Base-by-base conservation (phyloP, 441 rosid species). In the Populus trichocarpa region DNA sequence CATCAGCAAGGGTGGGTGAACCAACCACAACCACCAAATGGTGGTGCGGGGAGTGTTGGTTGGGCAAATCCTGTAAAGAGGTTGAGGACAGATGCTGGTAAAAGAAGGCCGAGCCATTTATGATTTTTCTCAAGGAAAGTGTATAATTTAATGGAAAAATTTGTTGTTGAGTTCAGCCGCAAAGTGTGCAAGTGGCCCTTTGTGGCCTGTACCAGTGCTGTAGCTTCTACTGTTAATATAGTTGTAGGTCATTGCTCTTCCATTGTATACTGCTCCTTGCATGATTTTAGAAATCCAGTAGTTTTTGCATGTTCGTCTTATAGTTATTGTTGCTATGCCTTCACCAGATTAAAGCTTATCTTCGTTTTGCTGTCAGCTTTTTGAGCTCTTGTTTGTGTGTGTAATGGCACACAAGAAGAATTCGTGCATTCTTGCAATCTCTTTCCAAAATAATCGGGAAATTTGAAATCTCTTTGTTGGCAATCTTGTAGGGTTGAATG, bases 41-140 rank as follows among this genome's bases (percentile, higher is more conserved):
- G 89, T n/a, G 85, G 88, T 57, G 88, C 87, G 53, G 97, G 91
- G 57, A 84, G 77, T 69, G 95, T 95, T 30, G 98, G 99, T 69
- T 97, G 99, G 99, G 99, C 99, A 79, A 92, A 97, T 86, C 99
- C 99, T 18, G 99, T 97, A 33, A 97, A 97, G 92, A 89, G 97
- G 85, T 80, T 92, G 85, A 93, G 99, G 81, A 95, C 99, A 22
- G 99, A 93, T 85, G 81, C 97, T 7, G 99, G 97, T 75, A 93
- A 92, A 84, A 89, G 99, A 85, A 86, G 99, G 86, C 97, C 98
- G 1, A 91, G 97, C 87, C 97, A 93, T 84, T 84, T 87, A 71
- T 96, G 90, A 91, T 72, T 72, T 69, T 67, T 61, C 50, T 50
- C 13, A 61, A 76, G 76, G 69, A 72, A 73, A 79, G 81, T 81